Base-by-base conservation (phyloP, 805 yeast species). In the Candida wancherniae region DNA sequence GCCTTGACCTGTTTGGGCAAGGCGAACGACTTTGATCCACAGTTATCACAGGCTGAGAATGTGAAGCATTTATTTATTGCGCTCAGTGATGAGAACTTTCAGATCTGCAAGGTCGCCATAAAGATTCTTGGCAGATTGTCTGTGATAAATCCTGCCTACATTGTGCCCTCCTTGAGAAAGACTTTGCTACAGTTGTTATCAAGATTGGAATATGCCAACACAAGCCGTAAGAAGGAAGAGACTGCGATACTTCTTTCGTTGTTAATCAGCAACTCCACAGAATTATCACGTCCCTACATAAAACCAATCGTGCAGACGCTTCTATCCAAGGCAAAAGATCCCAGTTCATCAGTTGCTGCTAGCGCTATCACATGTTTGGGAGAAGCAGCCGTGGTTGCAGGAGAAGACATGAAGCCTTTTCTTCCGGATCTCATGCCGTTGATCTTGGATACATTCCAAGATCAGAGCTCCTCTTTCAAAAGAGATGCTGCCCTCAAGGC, bases 11-110 rank as follows among this genome's bases (percentile, higher is more conserved):
- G 87, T 26, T 63, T 94, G 22, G 62, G 57, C 7, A 50, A 56
- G 19, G 84, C 84, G 21, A 72, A 78, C 2, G 71, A 71, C 36
- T 84, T 90, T 53, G 97, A 92, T 48, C 84, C 95, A 0, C 97
- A 92, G 48, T 58, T 92, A 19, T 85, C 97, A 0, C 97, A 92
- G 54, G 94, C 96, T 1, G 94, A 84, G 37, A 88, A 87, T 53
- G 90, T 88, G 19, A 69, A 85, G 33, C 58, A 88, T 9, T 63
- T 92, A 14, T 85, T 90, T 48, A 84, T 88, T 66, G 90, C 96
- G 0, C 62, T 90, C 34, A 84, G 92, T 51, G 99, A 92, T 58
- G 97, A 90, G 55, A 74, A 73, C 2, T 92, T 92, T 51, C 77
- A 76, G 8, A 82, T 92, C 8, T 73, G 95, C 33, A 77, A 83